Percentiles rank a stretch among this genome's conserved stretches.
Conservation (phyloP, 805 yeast genomes). For the Brettanomyces bruxellensis region DNA sequence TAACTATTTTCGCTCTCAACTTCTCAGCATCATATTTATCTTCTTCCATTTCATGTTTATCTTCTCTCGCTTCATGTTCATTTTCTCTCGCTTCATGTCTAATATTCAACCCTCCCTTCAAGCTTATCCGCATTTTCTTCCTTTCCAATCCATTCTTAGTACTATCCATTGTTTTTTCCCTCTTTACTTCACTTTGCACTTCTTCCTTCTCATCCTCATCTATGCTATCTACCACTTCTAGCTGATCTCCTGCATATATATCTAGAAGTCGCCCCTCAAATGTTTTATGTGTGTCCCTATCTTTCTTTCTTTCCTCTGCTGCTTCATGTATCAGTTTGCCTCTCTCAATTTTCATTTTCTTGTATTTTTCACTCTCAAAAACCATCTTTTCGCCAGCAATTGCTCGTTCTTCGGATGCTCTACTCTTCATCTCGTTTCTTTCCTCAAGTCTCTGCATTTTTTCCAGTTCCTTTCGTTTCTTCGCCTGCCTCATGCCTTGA, state of each 20-base stretch:
- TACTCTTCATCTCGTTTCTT: conserved; percentile 2
- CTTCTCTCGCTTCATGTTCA: too few species aligned
- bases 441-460: conserved; percentile 29
- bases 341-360: not conserved
- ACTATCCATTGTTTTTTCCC: too few species aligned
- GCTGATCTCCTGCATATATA: not conserved
- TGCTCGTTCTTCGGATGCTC: not conserved
- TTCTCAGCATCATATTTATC: too few species aligned
- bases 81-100: too few species aligned
- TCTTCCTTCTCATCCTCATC: too few species aligned
- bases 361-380: not conserved
- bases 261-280: not conserved
- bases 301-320: not conserved
- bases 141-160: too few species aligned
- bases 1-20: too few species aligned
- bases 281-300: not conserved
- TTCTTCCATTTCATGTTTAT: too few species aligned
- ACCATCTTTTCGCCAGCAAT: not conserved
- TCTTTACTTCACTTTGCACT: too few species aligned
- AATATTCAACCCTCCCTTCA: not conserved
- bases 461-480: conserved; percentile 36
- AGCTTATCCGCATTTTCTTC: not conserved
- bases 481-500: conserved; percentile 33
- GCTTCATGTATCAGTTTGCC: not conserved
- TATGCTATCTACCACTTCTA: not conserved